Evolutionary conservation across 805 yeast species (phyloP).

Genomic region (Torulaspora indica): DNA sequence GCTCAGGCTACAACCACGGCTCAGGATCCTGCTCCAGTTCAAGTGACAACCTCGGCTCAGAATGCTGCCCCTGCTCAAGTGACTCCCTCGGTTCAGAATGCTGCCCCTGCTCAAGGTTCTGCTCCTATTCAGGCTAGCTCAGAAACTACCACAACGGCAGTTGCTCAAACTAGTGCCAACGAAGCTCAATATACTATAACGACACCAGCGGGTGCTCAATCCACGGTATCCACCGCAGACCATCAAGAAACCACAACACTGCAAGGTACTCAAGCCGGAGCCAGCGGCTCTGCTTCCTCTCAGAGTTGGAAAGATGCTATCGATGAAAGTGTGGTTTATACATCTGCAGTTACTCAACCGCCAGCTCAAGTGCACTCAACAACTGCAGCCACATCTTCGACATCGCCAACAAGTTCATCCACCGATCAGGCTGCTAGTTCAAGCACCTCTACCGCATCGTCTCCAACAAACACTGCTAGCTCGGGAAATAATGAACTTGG

Average conservation of each 20-base stretch:
- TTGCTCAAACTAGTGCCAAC: background rate
- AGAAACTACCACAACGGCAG: background rate
- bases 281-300: conserved; percentile 2
- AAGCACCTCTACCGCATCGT: conserved; percentile 19
- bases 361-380: conserved; percentile 14
- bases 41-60: background rate
- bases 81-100: background rate
- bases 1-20: conserved; percentile 1
- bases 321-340: conserved; percentile 4
- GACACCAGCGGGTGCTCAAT: background rate
- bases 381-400: conserved; percentile 20
- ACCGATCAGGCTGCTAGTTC: conserved; percentile 16
- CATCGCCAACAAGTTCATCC: conserved; percentile 24
- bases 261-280: conserved; percentile 1
- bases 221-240: conserved; percentile 10
- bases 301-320: conserved; percentile 1
- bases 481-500: conserved; percentile 24
- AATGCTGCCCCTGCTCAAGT: background rate
- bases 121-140: background rate
- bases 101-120: background rate
- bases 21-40: conserved; percentile 1
- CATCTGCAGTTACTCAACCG: conserved; percentile 9
- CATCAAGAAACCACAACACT: conserved; percentile 20
- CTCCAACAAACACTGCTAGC: conserved; percentile 25
- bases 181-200: background rate